Percentiles rank a stretch among this genome's conserved stretches.
Conservation (phyloP, 116 monocot genomes). For the Posidonia oceanica region DNA sequence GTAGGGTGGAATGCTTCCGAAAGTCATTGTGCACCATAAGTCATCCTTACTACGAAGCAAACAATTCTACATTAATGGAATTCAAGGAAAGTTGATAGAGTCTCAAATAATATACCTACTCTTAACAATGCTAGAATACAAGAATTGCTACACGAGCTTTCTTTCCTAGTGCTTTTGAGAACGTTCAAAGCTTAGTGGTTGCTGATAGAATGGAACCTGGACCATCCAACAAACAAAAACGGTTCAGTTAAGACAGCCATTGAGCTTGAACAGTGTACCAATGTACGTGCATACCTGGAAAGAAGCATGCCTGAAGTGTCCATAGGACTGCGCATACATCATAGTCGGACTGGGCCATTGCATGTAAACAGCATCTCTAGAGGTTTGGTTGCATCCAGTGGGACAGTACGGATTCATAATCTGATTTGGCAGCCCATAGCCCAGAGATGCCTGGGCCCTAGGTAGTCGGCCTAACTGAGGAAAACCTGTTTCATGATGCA, state of each 20-base stretch:
- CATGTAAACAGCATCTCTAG: slow-evolving; percentile 34
- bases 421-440: slow-evolving; percentile 20
- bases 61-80: slow-evolving; percentile 2
- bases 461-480: slow-evolving; percentile 22
- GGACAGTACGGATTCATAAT: slow-evolving; percentile 17
- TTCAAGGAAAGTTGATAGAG: not conserved
- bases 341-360: slow-evolving; percentile 56
- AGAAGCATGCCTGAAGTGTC: slow-evolving; percentile 36
- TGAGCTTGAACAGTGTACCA: not conserved
- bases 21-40: not conserved
- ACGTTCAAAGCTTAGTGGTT: slow-evolving; percentile 67
- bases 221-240: slow-evolving; percentile 3
- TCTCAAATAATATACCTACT: slow-evolving; percentile 1
- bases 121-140: not conserved
- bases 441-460: slow-evolving; percentile 24
- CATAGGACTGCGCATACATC: slow-evolving; percentile 67
- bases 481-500: slow-evolving; percentile 38
- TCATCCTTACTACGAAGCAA: not conserved
- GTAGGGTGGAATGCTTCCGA: not conserved
- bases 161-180: slow-evolving; percentile 26
- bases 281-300: slow-evolving; percentile 30
- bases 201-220: slow-evolving; percentile 78
- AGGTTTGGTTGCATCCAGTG: slow-evolving; percentile 25
- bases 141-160: not conserved
- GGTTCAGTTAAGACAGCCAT: not conserved